These are phyloP conservation scores for Phialophora macrospora DNA, from an alignment of 2,329 filamentous ascomycete genomes.

Conservation along the genomic window DNA sequence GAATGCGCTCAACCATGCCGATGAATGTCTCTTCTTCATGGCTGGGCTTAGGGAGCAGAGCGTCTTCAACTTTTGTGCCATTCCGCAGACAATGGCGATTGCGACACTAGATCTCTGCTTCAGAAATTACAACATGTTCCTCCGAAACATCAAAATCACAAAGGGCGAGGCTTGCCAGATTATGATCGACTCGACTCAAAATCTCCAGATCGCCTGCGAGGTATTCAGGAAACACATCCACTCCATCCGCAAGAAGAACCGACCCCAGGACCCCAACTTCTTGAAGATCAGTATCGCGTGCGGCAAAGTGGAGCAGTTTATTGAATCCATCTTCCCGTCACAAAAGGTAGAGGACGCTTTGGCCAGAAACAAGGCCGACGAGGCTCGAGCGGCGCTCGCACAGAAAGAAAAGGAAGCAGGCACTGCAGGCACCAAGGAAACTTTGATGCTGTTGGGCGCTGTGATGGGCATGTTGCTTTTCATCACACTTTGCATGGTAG, in stretches of 20 bases:
- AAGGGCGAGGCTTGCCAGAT: slow-evolving; percentile 90
- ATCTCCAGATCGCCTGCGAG: slow-evolving; percentile 78
- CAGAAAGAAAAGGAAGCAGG: slow-evolving; percentile 56
- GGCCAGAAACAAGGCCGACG: slow-evolving; percentile 56
- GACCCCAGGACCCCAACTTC: slow-evolving; percentile 89
- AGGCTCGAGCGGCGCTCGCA: slow-evolving; percentile 13
- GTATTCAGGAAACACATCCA: slow-evolving; percentile 79
- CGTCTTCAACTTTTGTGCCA: slow-evolving; percentile 98
- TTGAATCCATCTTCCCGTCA: slow-evolving; percentile 87
- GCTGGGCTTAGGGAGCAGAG: slow-evolving; percentile 93
- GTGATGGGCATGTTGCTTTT: slow-evolving; percentile 71
- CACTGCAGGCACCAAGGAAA: slow-evolving; percentile 59
- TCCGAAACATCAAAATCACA: slow-evolving; percentile 92
- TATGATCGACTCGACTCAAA: slow-evolving; percentile 93
- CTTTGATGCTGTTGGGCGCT: slow-evolving; percentile 67
- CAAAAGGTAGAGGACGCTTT: slow-evolving; percentile 68
- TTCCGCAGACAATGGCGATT: slow-evolving; percentile 96
- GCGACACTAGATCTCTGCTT: slow-evolving; percentile 91
- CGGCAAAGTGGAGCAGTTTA: slow-evolving; percentile 70
- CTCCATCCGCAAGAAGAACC: slow-evolving; percentile 90
- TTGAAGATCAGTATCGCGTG: slow-evolving; percentile 89
- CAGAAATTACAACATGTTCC: slow-evolving; percentile 83
- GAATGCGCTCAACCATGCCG: slow-evolving; percentile 81
- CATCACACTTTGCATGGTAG: slow-evolving; percentile 79
- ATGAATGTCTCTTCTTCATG: slow-evolving; percentile 98